Percentiles rank a stretch among this genome's conserved stretches.
phyloP scores from a whole-genome alignment of 2,329 filamentous ascomycete species.

The Botrytis porri region DNA sequence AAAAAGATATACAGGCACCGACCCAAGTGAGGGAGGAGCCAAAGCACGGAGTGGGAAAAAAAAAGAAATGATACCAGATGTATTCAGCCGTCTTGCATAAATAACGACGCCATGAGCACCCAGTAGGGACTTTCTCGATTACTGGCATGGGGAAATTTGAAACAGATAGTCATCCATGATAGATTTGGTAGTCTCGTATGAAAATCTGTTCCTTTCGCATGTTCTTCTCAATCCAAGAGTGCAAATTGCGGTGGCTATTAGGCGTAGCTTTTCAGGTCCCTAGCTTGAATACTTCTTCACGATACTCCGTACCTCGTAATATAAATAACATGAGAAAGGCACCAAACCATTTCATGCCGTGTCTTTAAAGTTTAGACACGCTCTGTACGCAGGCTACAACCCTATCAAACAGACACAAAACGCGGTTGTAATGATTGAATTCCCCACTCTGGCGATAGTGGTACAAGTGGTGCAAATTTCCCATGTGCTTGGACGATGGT shows the following conservation, averaged over 20 bases:
- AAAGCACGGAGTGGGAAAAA: background rate
- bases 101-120: background rate
- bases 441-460: conserved; percentile 1
- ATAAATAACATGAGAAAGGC: background rate
- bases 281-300: no score
- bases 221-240: background rate
- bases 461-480: conserved; percentile 12
- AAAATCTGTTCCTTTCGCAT: conserved; percentile 1
- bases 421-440: background rate
- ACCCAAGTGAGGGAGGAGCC: conserved; percentile 6
- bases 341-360: background rate
- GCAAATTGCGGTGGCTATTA: background rate
- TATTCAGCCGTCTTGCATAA: conserved; percentile 13
- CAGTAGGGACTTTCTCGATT: background rate
- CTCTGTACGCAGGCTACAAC: background rate
- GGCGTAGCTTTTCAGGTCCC: no score
- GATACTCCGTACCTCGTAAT: no score
- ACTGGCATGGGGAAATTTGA: conserved; percentile 4
- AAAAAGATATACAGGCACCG: background rate
- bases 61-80: background rate
- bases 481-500: conserved; percentile 2
- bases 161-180: conserved; percentile 1
- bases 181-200: background rate
- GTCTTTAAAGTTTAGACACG: conserved; percentile 8
- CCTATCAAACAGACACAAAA: conserved; percentile 4